Percentiles rank a stretch among this genome's conserved stretches.
These are phyloP conservation scores for Candida anutae DNA, from an alignment of 1,139 yeast species.

Conservation along the genomic window DNA sequence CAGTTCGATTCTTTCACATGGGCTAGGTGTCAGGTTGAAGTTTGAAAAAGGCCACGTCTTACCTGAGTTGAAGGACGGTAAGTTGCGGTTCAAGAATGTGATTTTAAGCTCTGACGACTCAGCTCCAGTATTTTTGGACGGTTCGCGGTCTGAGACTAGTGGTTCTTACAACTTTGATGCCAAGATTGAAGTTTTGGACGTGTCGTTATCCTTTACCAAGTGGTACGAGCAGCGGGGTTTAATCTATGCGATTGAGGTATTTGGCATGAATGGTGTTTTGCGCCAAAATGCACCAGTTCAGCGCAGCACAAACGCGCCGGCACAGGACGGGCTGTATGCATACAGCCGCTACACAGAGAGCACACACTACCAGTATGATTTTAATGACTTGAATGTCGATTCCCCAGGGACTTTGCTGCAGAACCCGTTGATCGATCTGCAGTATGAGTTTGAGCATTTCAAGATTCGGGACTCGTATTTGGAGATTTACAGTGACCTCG, in stretches of 20 bases:
- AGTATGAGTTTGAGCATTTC: conserved; percentile 44
- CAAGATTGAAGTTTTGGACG: conserved; percentile 44
- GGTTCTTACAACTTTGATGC: conserved; percentile 20
- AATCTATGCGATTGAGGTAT: conserved; percentile 52
- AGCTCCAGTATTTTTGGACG: not conserved
- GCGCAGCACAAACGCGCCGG: not conserved
- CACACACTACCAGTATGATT: conserved; percentile 26
- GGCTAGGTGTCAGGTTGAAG: conserved; percentile 29
- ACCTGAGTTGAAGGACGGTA: conserved; percentile 52
- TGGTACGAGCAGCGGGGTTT: conserved; percentile 69
- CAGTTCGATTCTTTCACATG: conserved; percentile 31
- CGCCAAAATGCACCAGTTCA: conserved; percentile 7
- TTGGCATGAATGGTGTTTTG: conserved; percentile 53
- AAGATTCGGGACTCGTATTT: conserved; percentile 50
- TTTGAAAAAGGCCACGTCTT: conserved; percentile 30
- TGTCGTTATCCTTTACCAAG: conserved; percentile 55
- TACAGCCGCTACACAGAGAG: conserved; percentile 16
- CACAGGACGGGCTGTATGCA: not conserved
- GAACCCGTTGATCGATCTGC: conserved; percentile 19
- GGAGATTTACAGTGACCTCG: conserved; percentile 31
- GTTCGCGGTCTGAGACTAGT: conserved; percentile 2
- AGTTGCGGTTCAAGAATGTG: conserved; percentile 51
- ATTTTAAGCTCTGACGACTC: conserved; percentile 18
- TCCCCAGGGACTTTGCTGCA: conserved; percentile 3
- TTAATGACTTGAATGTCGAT: conserved; percentile 19